Conservation (phyloP, 1,284 basidiomycete species). For the Sutorius eximius region DNA sequence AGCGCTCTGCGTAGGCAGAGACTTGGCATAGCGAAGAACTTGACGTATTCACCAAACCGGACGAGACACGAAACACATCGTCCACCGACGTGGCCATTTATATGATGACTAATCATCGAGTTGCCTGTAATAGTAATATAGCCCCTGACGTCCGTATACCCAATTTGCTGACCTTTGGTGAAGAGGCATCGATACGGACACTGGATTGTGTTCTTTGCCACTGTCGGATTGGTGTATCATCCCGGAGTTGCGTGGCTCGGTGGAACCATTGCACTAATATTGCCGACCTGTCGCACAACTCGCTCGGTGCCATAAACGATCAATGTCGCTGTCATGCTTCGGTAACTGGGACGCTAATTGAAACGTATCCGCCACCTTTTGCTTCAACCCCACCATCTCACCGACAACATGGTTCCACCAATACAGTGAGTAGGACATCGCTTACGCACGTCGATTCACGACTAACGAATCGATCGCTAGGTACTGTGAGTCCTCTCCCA, state of each 20-base stretch:
- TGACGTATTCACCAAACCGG: constrained; percentile 15
- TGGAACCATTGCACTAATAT: not conserved
- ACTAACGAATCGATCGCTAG: constrained; percentile 4
- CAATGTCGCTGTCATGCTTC: not conserved
- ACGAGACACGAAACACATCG: constrained; percentile 16
- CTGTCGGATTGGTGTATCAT: no score
- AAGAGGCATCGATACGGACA: not conserved
- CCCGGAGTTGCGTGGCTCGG: not conserved
- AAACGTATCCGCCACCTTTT: not conserved
- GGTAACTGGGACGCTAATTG: not conserved
- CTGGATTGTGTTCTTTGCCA: not conserved
- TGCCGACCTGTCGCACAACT: constrained; percentile 2
- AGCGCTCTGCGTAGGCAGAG: constrained; percentile 33
- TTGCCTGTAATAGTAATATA: not conserved
- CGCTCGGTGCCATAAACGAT: not conserved
- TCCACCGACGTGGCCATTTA: constrained; percentile 21
- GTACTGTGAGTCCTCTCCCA: constrained; percentile 12
- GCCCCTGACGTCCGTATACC: not conserved
- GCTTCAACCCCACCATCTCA: not conserved
- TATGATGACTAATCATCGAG: constrained; percentile 17
- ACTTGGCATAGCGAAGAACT: constrained; percentile 16
- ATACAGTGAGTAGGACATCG: constrained; percentile 20
- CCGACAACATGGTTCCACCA: constrained; percentile 5
- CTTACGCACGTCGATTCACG: not conserved
- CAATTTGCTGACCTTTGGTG: not conserved